A percentile compares a stretch with the other conserved stretches of the same genome.
These are phyloP conservation scores for Spinellus fusiger DNA, from an alignment of 192 early-diverging fungal genomes.

Conservation along the genomic window DNA sequence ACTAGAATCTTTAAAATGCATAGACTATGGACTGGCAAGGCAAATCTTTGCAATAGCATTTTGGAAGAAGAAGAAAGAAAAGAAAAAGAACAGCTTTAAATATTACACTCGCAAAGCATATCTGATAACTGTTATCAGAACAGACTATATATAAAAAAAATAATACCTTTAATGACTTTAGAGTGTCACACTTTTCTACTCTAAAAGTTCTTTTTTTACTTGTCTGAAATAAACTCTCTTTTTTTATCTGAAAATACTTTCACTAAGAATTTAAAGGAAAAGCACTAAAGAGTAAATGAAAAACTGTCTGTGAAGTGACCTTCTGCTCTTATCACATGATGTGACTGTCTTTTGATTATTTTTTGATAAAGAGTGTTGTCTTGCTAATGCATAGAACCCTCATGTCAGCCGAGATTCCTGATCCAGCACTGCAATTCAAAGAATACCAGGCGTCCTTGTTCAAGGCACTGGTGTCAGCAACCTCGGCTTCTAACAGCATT, in stretches of 20 bases:
- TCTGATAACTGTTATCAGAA: too few relatives aligned
- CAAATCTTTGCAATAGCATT: too few relatives aligned
- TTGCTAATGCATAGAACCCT: background rate
- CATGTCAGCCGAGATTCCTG: conserved; percentile 11
- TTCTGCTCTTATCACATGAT: background rate
- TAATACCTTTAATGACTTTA: too few relatives aligned
- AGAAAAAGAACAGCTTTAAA: too few relatives aligned
- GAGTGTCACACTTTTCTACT: too few relatives aligned
- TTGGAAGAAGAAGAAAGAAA: too few relatives aligned
- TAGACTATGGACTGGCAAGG: too few relatives aligned
- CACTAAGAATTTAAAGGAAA: too few relatives aligned
- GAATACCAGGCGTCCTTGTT: conserved; percentile 40
- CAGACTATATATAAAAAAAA: too few relatives aligned
- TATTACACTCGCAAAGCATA: too few relatives aligned
- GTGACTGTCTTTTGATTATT: background rate
- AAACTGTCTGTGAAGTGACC: background rate
- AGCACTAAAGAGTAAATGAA: background rate
- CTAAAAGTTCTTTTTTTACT: background rate
- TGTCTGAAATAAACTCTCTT: too few relatives aligned
- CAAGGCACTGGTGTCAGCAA: conserved; percentile 48
- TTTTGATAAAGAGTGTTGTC: background rate
- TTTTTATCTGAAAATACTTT: background rate
- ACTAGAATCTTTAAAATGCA: too few relatives aligned
- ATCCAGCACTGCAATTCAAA: conserved; percentile 37
- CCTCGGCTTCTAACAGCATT: conserved; percentile 53